Conservation (phyloP, 2,329 filamentous ascomycete species). For the Macrophomina pseudophaseolina region DNA sequence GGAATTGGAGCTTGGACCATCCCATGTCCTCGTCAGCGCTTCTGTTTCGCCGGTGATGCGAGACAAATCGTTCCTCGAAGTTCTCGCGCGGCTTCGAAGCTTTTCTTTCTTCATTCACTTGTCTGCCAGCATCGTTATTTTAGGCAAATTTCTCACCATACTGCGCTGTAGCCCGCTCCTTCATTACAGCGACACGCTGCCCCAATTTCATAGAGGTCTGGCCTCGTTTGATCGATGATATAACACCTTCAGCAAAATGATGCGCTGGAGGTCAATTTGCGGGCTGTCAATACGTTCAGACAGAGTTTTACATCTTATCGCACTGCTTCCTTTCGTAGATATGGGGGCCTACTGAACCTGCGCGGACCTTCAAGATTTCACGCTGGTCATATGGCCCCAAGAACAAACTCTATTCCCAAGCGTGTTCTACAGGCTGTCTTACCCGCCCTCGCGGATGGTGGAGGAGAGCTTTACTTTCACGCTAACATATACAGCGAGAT, state of each 20-base stretch:
- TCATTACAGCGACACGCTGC: too few species aligned
- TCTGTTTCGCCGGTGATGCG: constrained; percentile 4
- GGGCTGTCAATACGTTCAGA: neutral
- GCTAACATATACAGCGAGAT: neutral
- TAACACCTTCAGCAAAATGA: neutral
- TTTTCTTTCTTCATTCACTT: neutral
- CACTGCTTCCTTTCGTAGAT: neutral
- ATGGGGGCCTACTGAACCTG: constrained; percentile 4
- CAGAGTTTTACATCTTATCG: neutral
- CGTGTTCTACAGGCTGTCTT: constrained; percentile 23
- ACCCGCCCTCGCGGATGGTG: neutral
- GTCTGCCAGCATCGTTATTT: neutral
- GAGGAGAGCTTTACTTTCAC: constrained; percentile 23
- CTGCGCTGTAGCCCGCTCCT: neutral
- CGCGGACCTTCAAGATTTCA: constrained; percentile 6
- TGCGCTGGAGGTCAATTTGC: neutral
- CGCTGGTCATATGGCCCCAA: constrained; percentile 15
- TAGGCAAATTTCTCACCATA: neutral
- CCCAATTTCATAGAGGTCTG: too few species aligned
- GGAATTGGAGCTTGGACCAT: constrained; percentile 18
- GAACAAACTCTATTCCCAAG: constrained; percentile 13
- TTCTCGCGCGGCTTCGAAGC: neutral
- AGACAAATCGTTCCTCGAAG: neutral
- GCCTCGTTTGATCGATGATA: too few species aligned
- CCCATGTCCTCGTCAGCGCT: neutral